phyloP scores from a whole-genome alignment of 2,329 filamentous ascomycete genomes.

The Xylariaceae sp. region DNA sequence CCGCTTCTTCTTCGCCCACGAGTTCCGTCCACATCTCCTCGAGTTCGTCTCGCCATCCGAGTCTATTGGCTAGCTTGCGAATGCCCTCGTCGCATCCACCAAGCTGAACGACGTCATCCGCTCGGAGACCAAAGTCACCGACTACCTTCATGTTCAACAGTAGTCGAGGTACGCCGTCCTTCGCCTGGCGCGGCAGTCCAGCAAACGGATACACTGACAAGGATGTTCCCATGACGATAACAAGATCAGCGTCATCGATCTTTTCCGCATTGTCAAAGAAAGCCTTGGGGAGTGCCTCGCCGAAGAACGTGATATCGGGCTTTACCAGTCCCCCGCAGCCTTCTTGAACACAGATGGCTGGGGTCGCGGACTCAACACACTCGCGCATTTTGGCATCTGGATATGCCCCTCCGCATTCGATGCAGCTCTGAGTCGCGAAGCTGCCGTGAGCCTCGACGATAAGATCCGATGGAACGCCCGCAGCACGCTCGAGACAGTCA shows the following conservation, averaged over 20 bases:
- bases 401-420: slow-evolving; percentile 73
- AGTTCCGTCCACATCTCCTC: slow-evolving; percentile 67
- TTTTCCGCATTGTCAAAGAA: slow-evolving; percentile 55
- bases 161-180: slow-evolving; percentile 62
- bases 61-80: slow-evolving; percentile 66
- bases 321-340: slow-evolving; percentile 77
- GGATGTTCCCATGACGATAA: slow-evolving; percentile 85
- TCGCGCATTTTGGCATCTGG: slow-evolving; percentile 69
- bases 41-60: slow-evolving; percentile 83
- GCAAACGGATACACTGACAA: slow-evolving; percentile 86
- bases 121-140: slow-evolving; percentile 66
- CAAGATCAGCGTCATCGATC: slow-evolving; percentile 62
- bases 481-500: slow-evolving; percentile 84
- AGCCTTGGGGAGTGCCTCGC: slow-evolving; percentile 53
- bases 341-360: slow-evolving; percentile 60
- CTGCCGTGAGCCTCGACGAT: slow-evolving; percentile 95
- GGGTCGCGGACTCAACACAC: slow-evolving; percentile 59
- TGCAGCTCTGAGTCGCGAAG: slow-evolving; percentile 85
- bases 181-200: slow-evolving; percentile 62
- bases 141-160: slow-evolving; percentile 85
- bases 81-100: slow-evolving; percentile 82
- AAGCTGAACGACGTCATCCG: slow-evolving; percentile 80
- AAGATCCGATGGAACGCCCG: slow-evolving; percentile 72
- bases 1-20: slow-evolving; percentile 56
- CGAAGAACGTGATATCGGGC: slow-evolving; percentile 93